A percentile compares a stretch with the other conserved stretches of the same genome.
These are phyloP conservation scores for Calocera viscosa DNA, from an alignment of 768 basidiomycete genomes.

Conservation along the genomic window DNA sequence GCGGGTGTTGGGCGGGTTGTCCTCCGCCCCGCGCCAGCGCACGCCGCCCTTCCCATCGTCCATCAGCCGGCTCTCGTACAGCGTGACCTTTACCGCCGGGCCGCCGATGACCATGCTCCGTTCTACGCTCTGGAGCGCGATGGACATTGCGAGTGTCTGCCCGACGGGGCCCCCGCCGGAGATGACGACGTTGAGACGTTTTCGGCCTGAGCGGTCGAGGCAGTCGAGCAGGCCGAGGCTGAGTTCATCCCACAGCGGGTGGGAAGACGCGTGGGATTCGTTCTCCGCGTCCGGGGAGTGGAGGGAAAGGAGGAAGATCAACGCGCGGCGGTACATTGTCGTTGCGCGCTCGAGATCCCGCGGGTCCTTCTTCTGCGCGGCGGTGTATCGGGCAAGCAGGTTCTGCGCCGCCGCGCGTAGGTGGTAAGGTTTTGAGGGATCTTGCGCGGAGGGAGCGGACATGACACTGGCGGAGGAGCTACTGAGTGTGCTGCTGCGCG, in stretches of 20 bases:
- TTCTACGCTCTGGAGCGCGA: slow-evolving; percentile 3
- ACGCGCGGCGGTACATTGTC: neutral
- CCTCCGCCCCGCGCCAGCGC: neutral
- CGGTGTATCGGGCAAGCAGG: neutral
- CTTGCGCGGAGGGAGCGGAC: neutral
- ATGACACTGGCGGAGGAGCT: neutral
- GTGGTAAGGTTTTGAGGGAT: neutral
- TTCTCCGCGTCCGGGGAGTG: neutral
- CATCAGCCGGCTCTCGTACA: slow-evolving; percentile 1
- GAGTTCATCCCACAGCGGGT: neutral
- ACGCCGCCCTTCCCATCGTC: neutral
- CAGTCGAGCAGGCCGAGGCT: slow-evolving; percentile 5
- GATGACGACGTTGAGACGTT: neutral
- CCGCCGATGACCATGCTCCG: slow-evolving; percentile 1
- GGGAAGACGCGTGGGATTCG: neutral
- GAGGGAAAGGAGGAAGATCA: neutral
- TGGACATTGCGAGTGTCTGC: slow-evolving; percentile 1
- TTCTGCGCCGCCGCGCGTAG: slow-evolving; percentile 4
- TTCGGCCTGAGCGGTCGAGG: neutral
- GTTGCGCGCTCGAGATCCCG: neutral
- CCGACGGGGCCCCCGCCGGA: slow-evolving; percentile 4
- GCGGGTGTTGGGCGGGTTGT: neutral
- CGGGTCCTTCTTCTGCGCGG: neutral
- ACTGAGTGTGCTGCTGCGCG: neutral
- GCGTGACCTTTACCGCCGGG: neutral